phyloP scores from a whole-genome alignment of 1,284 basidiomycete species.

The Pseudozyma hubeiensis region DNA sequence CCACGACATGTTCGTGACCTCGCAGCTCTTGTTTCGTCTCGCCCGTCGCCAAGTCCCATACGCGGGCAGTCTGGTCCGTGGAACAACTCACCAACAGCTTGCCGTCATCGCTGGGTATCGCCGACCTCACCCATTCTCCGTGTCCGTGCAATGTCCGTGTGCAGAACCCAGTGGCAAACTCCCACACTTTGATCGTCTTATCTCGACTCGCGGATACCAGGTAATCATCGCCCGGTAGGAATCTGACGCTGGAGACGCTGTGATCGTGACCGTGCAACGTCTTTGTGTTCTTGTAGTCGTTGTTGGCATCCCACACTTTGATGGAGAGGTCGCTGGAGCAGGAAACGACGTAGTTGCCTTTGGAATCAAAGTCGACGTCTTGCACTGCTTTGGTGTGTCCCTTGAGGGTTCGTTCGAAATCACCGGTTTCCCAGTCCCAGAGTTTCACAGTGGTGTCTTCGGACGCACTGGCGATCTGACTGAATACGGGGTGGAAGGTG shows the following conservation, averaged over 20 bases:
- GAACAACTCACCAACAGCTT: constrained; percentile 81
- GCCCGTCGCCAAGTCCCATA: constrained; percentile 82
- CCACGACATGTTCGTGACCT: constrained; percentile 88
- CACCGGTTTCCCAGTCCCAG: constrained; percentile 95
- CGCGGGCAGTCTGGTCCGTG: constrained; percentile 85
- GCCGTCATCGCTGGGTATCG: constrained; percentile 81
- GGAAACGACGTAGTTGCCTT: constrained; percentile 83
- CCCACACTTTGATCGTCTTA: constrained; percentile 85
- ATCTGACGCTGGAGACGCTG: constrained; percentile 84
- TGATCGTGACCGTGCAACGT: constrained; percentile 91
- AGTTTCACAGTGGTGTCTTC: constrained; percentile 90
- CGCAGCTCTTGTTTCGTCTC: constrained; percentile 84
- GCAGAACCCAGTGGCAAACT: constrained; percentile 79
- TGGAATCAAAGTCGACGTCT: constrained; percentile 87
- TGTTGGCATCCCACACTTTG: constrained; percentile 89
- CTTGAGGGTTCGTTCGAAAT: constrained; percentile 89
- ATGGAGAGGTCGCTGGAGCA: constrained; percentile 90
- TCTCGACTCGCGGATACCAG: constrained; percentile 88
- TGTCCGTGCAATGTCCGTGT: constrained; percentile 71
- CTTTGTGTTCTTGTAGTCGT: constrained; percentile 87
- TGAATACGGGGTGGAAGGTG: constrained; percentile 88
- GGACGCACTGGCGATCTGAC: constrained; percentile 82
- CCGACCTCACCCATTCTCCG: constrained; percentile 78
- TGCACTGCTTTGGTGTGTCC: constrained; percentile 89
- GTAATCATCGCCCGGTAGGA: constrained; percentile 83